phyloP scores from a whole-genome alignment of 2,329 filamentous ascomycete species.

The Diplodia mutila region DNA sequence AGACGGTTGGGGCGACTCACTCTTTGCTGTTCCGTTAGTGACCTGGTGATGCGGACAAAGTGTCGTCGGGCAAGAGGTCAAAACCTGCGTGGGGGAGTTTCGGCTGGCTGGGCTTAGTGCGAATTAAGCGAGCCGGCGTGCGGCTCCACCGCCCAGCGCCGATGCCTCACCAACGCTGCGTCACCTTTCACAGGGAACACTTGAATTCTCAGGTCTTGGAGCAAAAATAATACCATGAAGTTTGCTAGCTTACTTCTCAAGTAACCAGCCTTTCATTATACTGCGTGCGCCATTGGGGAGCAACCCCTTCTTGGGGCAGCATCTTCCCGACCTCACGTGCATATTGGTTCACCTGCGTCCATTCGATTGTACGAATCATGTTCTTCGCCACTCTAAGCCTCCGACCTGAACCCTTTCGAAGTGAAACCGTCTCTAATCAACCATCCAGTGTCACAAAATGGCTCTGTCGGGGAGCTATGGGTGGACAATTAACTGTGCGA shows the following conservation, averaged over 20 bases:
- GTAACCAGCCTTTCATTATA: background rate
- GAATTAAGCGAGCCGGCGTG: conserved; percentile 22
- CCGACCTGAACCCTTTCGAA: background rate
- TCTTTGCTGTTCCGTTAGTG: conserved; percentile 25
- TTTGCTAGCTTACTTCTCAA: background rate
- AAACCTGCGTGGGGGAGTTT: conserved; percentile 26
- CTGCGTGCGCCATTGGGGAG: background rate
- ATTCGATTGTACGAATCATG: background rate
- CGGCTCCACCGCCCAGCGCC: conserved; percentile 59
- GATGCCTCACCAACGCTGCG: background rate
- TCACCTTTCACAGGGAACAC: background rate
- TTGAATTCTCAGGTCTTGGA: background rate
- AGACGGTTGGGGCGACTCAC: conserved; percentile 19
- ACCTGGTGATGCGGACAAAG: conserved; percentile 26
- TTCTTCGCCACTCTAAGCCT: background rate
- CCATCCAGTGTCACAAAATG: background rate
- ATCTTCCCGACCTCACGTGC: background rate
- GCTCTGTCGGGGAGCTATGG: background rate
- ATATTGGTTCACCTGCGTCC: background rate
- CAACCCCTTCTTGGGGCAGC: background rate
- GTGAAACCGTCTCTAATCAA: background rate
- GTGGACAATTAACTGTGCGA: background rate
- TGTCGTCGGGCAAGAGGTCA: conserved; percentile 24
- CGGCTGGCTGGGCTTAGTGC: conserved; percentile 21
- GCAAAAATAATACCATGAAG: background rate